Evolutionary conservation across 352 stramenopile genomes (phyloP).

Genomic region (Globisporangium middletonii): DNA sequence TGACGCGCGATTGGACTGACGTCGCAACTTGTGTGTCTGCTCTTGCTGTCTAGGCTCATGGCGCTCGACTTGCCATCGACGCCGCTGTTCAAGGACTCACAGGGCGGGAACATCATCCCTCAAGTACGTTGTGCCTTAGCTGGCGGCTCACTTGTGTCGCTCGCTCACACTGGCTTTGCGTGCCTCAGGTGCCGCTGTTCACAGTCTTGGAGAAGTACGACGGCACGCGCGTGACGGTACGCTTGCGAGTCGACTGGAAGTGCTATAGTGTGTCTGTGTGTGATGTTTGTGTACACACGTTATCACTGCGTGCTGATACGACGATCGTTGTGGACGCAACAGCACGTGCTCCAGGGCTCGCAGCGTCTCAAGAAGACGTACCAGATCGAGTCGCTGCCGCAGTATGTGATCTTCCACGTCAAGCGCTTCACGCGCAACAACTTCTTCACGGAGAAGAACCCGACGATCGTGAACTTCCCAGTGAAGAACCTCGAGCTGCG

Average conservation of each 20-base stretch:
- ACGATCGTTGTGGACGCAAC: constrained; percentile 15
- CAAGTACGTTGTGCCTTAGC: constrained; percentile 33
- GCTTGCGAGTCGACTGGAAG: not conserved
- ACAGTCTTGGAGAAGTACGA: constrained; percentile 98
- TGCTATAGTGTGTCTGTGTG: not conserved
- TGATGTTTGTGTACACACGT: too few species aligned
- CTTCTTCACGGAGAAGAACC: constrained; percentile 99
- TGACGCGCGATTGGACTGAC: not conserved
- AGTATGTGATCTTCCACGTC: constrained; percentile 97
- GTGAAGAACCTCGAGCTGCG: constrained; percentile 98
- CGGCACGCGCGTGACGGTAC: constrained; percentile 73
- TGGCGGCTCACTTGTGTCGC: not conserved
- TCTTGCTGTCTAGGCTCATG: constrained; percentile 76
- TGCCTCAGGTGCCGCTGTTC: constrained; percentile 91
- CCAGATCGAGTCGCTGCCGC: constrained; percentile 87
- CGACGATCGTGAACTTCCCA: constrained; percentile 99
- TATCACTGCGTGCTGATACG: not conserved
- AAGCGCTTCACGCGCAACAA: constrained; percentile 97
- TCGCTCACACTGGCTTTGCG: not conserved
- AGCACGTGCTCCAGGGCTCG: constrained; percentile 73
- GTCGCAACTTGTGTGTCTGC: not conserved
- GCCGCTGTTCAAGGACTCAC: constrained; percentile 97
- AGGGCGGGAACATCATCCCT: constrained; percentile 96
- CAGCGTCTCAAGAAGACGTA: constrained; percentile 91
- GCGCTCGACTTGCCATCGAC: constrained; percentile 97